Base-by-base conservation (phyloP, 306 rosid species). In the Crotalaria pallida region DNA sequence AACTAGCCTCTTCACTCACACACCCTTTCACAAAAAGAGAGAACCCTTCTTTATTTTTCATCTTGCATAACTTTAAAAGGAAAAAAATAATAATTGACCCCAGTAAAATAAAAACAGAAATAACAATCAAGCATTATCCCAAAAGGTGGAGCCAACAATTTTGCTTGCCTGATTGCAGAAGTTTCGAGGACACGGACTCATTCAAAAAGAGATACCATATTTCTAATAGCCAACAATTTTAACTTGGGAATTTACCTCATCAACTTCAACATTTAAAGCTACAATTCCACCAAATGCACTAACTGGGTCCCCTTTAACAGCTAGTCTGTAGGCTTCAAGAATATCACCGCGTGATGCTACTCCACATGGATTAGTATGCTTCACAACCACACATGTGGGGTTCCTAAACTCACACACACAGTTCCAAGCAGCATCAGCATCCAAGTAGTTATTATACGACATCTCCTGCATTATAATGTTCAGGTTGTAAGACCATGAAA, bases 241-340 rank as follows among this genome's bases (percentile, higher is more conserved):
- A 29, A 61, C 7, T 34, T 9, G 23, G 66, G 29, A 26, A 64
- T 81, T 72, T 45, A 94, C 98, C 97, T 87, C 98, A 38, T 94
- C 98, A 68, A 94, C 82, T 81, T 88, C 92, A 47, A 81, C 57
- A 40, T 94, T 94, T 85, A 94, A 90, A 58, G 97, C 97, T 4
- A 94, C 97, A 71, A 90, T 94, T 55, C 98, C 98, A 53, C 98
- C 98, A 47, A 94, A 93, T 67, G 97, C 98, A 75, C 98, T 94
- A 75, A 94, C 96, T 6, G 98, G 97, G 80, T 90, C 98, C 10
- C 85, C 95, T 79, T 85, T 90, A 36, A 94, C 97, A 74, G 97
- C 97, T 41, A 87, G 87, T 73, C 90, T 84, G 72, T 94, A 94
- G 61, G 96, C 97, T 87, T 94, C 97, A 56, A 87, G 87, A 64